phyloP scores from a whole-genome alignment of 2,329 filamentous ascomycete genomes.

The Trichophyton mentagrophytes region DNA sequence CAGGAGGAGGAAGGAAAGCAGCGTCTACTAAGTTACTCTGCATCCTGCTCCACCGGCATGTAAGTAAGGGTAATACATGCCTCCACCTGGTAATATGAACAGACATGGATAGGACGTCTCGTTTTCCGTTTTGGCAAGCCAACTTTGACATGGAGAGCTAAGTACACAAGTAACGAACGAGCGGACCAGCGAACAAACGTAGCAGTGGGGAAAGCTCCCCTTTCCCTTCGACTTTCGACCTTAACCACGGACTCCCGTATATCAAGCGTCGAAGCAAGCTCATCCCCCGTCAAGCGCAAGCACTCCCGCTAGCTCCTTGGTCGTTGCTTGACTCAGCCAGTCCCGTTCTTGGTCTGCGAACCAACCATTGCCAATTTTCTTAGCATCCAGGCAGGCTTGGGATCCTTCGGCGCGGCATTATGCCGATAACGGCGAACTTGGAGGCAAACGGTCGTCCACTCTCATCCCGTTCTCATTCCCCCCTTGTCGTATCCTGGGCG shows the following conservation, averaged over 20 bases:
- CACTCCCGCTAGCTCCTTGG: conserved; percentile 1
- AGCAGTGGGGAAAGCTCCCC: too few species aligned
- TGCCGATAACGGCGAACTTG: neutral
- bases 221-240: too few species aligned
- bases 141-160: neutral
- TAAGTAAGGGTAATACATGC: conserved; percentile 1
- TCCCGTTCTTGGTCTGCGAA: neutral
- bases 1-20: neutral
- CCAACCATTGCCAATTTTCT: neutral
- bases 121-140: neutral
- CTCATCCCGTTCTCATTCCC: neutral
- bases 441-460: neutral
- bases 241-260: neutral
- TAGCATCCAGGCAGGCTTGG: neutral
- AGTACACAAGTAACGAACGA: too few species aligned
- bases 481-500: neutral
- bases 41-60: neutral
- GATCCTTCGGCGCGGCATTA: conserved; percentile 2
- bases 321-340: neutral
- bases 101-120: neutral
- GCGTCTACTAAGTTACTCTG: neutral
- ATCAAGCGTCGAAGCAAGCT: neutral
- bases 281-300: neutral
- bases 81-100: neutral
- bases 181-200: too few species aligned